Base-by-base conservation (phyloP, 2,329 filamentous ascomycete species). In the Fusarium sacchari region DNA sequence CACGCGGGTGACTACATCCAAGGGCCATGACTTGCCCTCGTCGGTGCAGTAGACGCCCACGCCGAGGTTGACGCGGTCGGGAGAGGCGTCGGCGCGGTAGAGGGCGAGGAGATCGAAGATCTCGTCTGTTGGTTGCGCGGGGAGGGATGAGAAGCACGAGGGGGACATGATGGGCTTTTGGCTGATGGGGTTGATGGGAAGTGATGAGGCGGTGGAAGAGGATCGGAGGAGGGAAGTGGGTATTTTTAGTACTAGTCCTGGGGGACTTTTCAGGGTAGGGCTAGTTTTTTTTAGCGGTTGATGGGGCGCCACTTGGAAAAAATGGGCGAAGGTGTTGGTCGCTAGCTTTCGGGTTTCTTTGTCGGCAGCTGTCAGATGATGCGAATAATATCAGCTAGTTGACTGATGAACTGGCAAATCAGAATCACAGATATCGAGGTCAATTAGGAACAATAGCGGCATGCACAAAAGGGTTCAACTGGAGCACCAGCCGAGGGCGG, bases 21-120 rank as follows among this genome's bases (percentile, higher is more conserved):
- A 49, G 5, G 74, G 74, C 74, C 69, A 72, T 14, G 74, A 76
- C 36, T 76, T 70, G n/a, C 74, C 74, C 46, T 76, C 71, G 13
- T 76, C 74, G 17, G 74, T 72, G 60, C 70, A 74, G 62, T 76
- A 76, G 24, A 76, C 74, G 24, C 74, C 74, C 14, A 63, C 73
- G 15, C 74, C 72, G 32, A 76, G 74, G 18, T 76, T 76, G 47
- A 76, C 74, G 9, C 73, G 65, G 34, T 76, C 71, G 3, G 74
- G 74, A 24, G 65, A 66, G 8, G 69, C 42, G 32, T 76, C 74
- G 7, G 62, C 46, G 39, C 64, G 60, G 36, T 71, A 76, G n/a
- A 49, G 46, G 11, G 43, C 60, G 28, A 68, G 49, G 28, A 72
- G 60, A 63, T 72, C 68, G 6, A 72, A 72, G 60, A 69, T 67